Conservation (phyloP, 371 early-diverging fungal species). For the Dichotomocladium elegans region DNA sequence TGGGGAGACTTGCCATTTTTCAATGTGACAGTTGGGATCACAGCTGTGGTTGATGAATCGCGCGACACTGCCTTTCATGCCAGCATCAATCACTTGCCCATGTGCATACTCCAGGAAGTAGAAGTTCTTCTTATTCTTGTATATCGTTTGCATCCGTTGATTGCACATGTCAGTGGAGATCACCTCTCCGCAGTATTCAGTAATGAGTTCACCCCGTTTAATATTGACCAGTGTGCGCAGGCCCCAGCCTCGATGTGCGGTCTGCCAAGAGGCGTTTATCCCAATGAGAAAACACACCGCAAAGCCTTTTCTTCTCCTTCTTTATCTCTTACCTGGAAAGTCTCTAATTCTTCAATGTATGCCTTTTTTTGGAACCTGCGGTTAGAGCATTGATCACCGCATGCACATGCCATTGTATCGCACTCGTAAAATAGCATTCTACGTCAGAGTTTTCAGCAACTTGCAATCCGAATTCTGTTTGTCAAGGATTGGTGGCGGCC, state of each 20-base stretch:
- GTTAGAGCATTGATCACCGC: constrained; percentile 70
- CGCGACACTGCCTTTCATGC: constrained; percentile 69
- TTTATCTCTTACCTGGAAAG: constrained; percentile 54
- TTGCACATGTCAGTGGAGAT: constrained; percentile 66
- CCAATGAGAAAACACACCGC: background rate
- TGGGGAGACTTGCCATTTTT: constrained; percentile 73
- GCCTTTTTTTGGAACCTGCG: constrained; percentile 68
- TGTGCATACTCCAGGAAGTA: constrained; percentile 80
- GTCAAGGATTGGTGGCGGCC: background rate
- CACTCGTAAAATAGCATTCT: constrained; percentile 80
- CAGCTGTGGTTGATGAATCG: constrained; percentile 63
- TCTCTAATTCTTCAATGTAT: constrained; percentile 51
- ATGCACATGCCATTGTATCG: constrained; percentile 63
- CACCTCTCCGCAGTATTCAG: constrained; percentile 90
- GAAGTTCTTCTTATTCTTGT: constrained; percentile 64
- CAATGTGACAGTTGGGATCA: constrained; percentile 90
- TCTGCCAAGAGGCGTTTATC: background rate
- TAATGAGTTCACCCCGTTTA: constrained; percentile 60
- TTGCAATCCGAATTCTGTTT: no score
- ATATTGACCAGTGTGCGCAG: constrained; percentile 63
- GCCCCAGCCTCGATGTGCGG: constrained; percentile 68
- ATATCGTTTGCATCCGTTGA: constrained; percentile 71
- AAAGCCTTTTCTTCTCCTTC: no score
- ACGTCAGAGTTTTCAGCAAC: no score
- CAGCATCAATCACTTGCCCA: constrained; percentile 80